Percentiles rank a stretch among this genome's conserved stretches.
phyloP scores from a whole-genome alignment of 192 early-diverging fungal species.

The Linnemannia elongata region DNA sequence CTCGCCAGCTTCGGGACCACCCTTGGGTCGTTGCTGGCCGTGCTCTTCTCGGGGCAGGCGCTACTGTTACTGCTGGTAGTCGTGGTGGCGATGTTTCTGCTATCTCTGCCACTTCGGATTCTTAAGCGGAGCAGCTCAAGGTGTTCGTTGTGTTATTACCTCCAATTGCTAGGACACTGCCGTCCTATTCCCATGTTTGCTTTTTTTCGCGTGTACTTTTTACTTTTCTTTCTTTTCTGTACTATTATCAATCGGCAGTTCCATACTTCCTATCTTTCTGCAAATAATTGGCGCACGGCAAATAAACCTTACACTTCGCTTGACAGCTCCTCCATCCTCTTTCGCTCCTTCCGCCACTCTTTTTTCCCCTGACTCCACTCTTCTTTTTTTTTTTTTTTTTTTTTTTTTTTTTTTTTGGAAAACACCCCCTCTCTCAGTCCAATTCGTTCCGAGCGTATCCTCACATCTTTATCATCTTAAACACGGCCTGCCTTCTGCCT shows the following conservation, averaged over 20 bases:
- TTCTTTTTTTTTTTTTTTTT: too few species aligned
- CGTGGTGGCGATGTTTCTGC: background rate
- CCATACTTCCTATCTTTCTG: background rate
- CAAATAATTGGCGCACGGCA: too few species aligned
- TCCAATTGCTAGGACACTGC: background rate
- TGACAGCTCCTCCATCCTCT: too few species aligned
- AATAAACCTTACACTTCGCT: too few species aligned
- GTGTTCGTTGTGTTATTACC: background rate
- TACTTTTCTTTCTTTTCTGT: background rate
- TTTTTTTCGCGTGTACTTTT: slow-evolving; percentile 6
- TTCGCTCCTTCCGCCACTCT: too few species aligned
- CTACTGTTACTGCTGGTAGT: background rate
- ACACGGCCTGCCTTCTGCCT: too few species aligned
- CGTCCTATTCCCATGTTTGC: background rate
- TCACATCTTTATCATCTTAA: too few species aligned
- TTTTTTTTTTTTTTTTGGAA: too few species aligned
- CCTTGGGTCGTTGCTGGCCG: slow-evolving; percentile 63
- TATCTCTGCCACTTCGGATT: background rate
- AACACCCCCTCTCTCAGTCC: too few species aligned
- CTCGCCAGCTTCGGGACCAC: slow-evolving; percentile 57
- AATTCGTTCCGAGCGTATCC: too few species aligned
- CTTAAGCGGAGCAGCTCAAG: background rate
- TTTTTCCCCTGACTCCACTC: too few species aligned
- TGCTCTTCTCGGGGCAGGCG: background rate
- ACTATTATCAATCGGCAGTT: background rate